phyloP scores from a whole-genome alignment of 2,329 filamentous ascomycete species.

The Fusarium incarnatum region DNA sequence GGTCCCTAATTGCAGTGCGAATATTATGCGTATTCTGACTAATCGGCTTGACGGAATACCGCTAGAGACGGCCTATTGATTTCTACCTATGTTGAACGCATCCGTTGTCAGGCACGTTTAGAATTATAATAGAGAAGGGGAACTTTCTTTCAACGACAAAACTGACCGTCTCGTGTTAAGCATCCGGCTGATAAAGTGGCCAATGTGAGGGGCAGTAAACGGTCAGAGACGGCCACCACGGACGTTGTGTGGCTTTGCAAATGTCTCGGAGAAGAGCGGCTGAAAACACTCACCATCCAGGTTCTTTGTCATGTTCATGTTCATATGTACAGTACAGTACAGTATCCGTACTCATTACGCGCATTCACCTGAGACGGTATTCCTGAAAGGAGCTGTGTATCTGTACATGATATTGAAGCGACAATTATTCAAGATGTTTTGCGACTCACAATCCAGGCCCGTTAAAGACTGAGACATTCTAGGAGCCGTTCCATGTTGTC shows the following conservation, averaged over 20 bases:
- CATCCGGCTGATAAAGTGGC: background rate
- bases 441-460: conserved; percentile 12
- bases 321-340: background rate
- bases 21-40: background rate
- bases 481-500: conserved; percentile 44
- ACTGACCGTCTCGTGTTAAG: background rate
- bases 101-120: background rate
- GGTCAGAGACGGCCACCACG: background rate
- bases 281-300: background rate
- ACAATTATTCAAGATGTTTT: background rate
- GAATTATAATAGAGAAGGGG: background rate
- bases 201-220: background rate
- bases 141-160: background rate
- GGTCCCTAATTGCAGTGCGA: background rate
- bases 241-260: background rate
- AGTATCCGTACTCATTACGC: background rate
- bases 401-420: background rate
- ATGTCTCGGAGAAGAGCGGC: background rate
- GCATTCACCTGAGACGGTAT: background rate
- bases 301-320: background rate
- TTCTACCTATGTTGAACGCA: background rate
- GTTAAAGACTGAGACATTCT: conserved; percentile 34
- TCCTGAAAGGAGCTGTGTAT: background rate
- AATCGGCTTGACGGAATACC: conserved; percentile 8
- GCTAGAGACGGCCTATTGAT: conserved; percentile 2